Evolutionary conservation across 768 basidiomycete species (phyloP).

Genomic region (Leucosporidium scottii): DNA sequence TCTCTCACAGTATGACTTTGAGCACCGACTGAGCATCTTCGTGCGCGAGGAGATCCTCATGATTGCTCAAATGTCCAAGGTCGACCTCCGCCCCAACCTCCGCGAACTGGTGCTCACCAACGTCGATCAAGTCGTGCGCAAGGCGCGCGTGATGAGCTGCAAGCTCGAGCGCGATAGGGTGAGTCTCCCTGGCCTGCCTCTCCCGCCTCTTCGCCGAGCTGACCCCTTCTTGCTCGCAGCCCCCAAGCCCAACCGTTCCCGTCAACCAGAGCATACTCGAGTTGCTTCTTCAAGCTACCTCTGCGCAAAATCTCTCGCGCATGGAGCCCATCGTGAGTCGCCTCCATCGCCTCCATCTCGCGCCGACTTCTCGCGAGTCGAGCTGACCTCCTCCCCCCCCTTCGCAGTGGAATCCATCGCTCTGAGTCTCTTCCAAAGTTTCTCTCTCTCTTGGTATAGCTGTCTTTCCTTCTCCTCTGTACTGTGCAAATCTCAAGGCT

Average conservation of each 20-base stretch:
- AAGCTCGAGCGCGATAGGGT: conserved; percentile 80
- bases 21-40: conserved; percentile 84
- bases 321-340: conserved; percentile 58
- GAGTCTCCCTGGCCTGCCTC: conserved; percentile 17
- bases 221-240: conserved; percentile 33
- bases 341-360: no score
- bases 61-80: conserved; percentile 57
- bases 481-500: no score
- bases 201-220: conserved; percentile 31
- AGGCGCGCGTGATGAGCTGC: conserved; percentile 76
- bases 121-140: conserved; percentile 65
- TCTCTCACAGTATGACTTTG: conserved; percentile 69
- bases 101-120: conserved; percentile 47
- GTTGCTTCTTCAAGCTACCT: conserved; percentile 76
- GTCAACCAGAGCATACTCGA: conserved; percentile 68
- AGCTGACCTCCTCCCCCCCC: no score
- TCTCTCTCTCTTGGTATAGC: no score
- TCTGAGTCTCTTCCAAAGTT: no score
- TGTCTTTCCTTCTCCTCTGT: no score
- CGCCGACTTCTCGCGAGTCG: no score
- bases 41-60: conserved; percentile 83
- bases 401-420: no score
- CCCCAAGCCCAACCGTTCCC: conserved; percentile 41
- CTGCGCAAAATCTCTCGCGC: conserved; percentile 72
- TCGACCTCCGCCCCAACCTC: conserved; percentile 49